These are phyloP conservation scores for Rhynchospora pubera DNA, from an alignment of 176 grass and related monocot species.

Conservation along the genomic window DNA sequence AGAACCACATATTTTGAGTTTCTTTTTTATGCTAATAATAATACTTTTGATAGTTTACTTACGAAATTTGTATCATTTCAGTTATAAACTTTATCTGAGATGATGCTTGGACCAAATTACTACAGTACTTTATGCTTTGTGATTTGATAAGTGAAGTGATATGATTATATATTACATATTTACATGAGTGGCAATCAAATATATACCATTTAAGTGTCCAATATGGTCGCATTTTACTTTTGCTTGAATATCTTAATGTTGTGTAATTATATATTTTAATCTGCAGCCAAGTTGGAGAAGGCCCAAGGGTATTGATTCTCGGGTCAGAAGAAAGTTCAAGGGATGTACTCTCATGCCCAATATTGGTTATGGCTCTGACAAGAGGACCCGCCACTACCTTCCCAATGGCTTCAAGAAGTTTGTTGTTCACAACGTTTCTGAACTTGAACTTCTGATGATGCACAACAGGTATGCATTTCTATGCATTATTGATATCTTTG, in stretches of 20 bases:
- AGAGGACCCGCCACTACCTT: conserved; percentile 60
- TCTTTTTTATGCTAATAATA: neutral
- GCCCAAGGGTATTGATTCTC: conserved; percentile 80
- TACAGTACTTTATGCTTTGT: neutral
- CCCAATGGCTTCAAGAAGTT: conserved; percentile 80
- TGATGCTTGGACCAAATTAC: neutral
- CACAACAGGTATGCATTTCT: conserved; percentile 44
- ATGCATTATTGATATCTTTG: neutral
- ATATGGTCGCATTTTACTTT: neutral
- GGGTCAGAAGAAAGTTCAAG: conserved; percentile 73
- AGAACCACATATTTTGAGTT: neutral
- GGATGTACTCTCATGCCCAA: conserved; percentile 64
- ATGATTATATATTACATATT: neutral
- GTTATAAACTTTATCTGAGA: neutral
- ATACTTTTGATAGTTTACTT: neutral
- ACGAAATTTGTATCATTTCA: neutral
- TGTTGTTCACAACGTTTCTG: conserved; percentile 62
- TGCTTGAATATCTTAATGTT: neutral
- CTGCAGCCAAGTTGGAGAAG: conserved; percentile 60
- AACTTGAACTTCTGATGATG: conserved; percentile 81
- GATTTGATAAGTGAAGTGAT: neutral
- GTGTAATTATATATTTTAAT: neutral
- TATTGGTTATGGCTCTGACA: conserved; percentile 74
- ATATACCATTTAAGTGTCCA: neutral
- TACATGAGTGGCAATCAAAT: neutral